Base-by-base conservation (phyloP, 805 yeast species). In the Yarrowia keelungensis region DNA sequence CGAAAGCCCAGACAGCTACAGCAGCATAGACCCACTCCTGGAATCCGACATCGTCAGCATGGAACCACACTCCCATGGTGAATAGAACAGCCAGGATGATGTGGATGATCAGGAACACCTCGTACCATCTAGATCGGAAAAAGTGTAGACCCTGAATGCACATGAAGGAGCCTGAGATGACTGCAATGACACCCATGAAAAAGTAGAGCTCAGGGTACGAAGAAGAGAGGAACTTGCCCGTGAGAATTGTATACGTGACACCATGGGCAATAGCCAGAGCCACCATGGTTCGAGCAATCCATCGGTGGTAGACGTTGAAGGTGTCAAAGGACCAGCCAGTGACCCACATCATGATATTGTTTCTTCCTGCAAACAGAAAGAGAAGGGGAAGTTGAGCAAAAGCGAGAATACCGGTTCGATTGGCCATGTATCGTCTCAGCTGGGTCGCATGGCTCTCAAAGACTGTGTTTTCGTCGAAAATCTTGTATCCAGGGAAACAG, bases 1-100 rank as follows among this genome's bases (percentile, higher is more conserved):
- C 95, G 69, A 84, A 80, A 0, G 80, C 82, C 96, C 96, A 91
- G 1, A 91, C 78, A 0, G 84, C 87, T 71, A 85, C 82, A 8
- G 88, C 76, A 5, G 85, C 82, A 70, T 85, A 86, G 5, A 85
- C 74, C 74, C 86, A 86, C 69, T 82, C 83, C 72, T 81, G 81
- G 82, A 86, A 87, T 0, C 88, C 88, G 51, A 86, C 80, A 73
- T 72, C 83, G 73, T 68, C 58, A 46, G 74, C 59, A 75, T 91
- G 97, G 56, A 80, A 80, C 84, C 87, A 89, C 65, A 86, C 83
- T 68, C 86, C 85, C 9, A 82, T 81, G 69, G 88, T 81, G 72
- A 89, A 87, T 3, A 82, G 73, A 9, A 82, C 77, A 1, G 86
- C 92, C 53, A 89, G 75, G 0, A 82, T 67, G 53, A 88, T 83